Percentiles rank a stretch among this genome's conserved stretches.
phyloP scores from a whole-genome alignment of 2,329 filamentous ascomycete species.

The Fusarium annulatum region DNA sequence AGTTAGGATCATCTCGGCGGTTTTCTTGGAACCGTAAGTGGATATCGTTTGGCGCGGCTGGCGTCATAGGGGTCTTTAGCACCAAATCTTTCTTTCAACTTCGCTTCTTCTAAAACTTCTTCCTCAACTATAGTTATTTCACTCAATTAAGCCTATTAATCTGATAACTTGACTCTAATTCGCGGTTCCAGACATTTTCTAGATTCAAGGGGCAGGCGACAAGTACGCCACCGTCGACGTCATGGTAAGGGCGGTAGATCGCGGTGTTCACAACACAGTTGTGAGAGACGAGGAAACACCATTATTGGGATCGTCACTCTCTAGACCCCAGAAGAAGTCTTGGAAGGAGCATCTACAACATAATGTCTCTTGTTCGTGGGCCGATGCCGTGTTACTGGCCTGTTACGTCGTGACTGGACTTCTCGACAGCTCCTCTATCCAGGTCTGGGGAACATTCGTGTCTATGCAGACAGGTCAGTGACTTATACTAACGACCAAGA shows the following conservation, averaged over 20 bases:
- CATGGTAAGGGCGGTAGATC: conserved; percentile 10
- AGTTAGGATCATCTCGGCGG: conserved; percentile 12
- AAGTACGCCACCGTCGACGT: neutral
- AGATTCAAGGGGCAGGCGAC: accelerated
- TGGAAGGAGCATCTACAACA: conserved; percentile 21
- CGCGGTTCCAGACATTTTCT: neutral
- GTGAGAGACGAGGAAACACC: conserved; percentile 37
- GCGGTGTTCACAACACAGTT: neutral
- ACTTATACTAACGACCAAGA: neutral
- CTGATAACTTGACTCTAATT: neutral
- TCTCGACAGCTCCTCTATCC: conserved; percentile 79
- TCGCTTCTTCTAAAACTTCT: neutral
- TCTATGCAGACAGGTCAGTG: conserved; percentile 81
- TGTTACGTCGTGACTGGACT: conserved; percentile 83
- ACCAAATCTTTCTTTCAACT: conserved; percentile 30
- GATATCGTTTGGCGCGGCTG: conserved; percentile 28
- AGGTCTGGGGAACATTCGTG: conserved; percentile 83
- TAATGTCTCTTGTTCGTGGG: conserved; percentile 61
- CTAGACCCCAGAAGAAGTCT: neutral
- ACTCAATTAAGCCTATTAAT: neutral
- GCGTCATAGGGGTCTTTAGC: conserved; percentile 30
- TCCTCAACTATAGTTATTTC: neutral
- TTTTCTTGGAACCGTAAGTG: conserved; percentile 21
- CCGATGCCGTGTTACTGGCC: conserved; percentile 74
- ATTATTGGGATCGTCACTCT: conserved; percentile 7